A percentile compares a stretch with the other conserved stretches of the same genome.
Conservation (phyloP, 2,329 filamentous ascomycete species). For the Aquanectria penicillioides region DNA sequence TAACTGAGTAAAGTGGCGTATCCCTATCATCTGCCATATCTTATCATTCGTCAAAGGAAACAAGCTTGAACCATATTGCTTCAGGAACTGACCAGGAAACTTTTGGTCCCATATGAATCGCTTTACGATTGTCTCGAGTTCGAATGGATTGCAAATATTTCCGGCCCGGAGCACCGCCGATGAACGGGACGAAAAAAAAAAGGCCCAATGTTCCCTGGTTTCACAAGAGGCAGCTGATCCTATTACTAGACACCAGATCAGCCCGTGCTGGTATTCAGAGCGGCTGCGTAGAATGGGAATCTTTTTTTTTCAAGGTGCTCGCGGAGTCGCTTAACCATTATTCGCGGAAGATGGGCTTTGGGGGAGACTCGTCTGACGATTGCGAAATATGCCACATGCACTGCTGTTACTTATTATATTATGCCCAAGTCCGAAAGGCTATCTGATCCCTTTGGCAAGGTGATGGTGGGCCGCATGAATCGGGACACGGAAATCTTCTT, state of each 20-base stretch:
- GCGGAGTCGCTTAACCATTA: slow-evolving; percentile 4
- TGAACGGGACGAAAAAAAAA: slow-evolving; percentile 23
- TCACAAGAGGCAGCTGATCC: slow-evolving; percentile 17
- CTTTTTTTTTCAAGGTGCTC: background rate
- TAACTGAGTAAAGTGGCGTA: too few relatives aligned
- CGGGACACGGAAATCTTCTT: slow-evolving; percentile 23
- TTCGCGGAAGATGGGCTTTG: background rate
- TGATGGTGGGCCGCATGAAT: slow-evolving; percentile 26
- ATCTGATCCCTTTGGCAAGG: slow-evolving; percentile 10
- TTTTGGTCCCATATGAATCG: slow-evolving; percentile 21
- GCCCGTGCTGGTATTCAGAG: slow-evolving; percentile 11
- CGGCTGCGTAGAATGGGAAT: background rate
- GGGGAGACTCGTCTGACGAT: slow-evolving; percentile 16
- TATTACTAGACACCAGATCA: slow-evolving; percentile 25
- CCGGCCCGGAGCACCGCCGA: background rate
- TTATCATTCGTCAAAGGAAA: background rate
- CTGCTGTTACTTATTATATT: slow-evolving; percentile 20
- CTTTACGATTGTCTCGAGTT: slow-evolving; percentile 7
- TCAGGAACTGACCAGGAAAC: slow-evolving; percentile 13
- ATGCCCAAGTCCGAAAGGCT: slow-evolving; percentile 6
- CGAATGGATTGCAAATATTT: background rate
- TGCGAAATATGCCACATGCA: slow-evolving; percentile 18
- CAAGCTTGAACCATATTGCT: background rate
- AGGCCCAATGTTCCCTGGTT: slow-evolving; percentile 14
- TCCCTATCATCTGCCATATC: background rate